These are phyloP conservation scores for Auricularia heimuer DNA, from an alignment of 768 basidiomycete species.

Conservation along the genomic window DNA sequence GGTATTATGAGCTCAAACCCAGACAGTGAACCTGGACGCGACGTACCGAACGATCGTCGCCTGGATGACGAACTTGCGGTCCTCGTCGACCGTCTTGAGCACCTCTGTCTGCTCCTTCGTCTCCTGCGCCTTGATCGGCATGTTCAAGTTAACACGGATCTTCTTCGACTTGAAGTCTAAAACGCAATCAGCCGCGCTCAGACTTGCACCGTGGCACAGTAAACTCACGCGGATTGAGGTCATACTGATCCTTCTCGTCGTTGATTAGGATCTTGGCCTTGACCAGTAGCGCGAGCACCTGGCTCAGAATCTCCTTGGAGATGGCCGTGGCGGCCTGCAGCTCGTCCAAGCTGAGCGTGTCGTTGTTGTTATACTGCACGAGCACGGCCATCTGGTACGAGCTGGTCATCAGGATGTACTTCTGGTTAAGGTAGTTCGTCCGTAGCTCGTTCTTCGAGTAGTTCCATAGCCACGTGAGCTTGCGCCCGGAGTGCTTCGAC, in stretches of 20 bases:
- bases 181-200: not conserved
- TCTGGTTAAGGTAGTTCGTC: conserved; percentile 87
- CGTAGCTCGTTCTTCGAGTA: conserved; percentile 94
- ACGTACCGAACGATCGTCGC: conserved; percentile 77
- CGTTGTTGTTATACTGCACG: conserved; percentile 85
- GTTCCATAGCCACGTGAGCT: conserved; percentile 98
- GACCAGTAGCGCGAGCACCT: conserved; percentile 48
- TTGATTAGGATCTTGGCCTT: conserved; percentile 87
- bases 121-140: conserved; percentile 88
- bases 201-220: not conserved
- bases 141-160: conserved; percentile 41
- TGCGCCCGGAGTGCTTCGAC: conserved; percentile 87
- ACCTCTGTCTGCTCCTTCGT: conserved; percentile 87
- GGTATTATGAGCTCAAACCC: conserved; percentile 13
- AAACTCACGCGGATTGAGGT: conserved; percentile 69
- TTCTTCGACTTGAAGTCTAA: conserved; percentile 24
- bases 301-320: conserved; percentile 63
- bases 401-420: conserved; percentile 93
- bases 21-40: not conserved
- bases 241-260: conserved; percentile 83
- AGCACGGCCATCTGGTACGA: conserved; percentile 94
- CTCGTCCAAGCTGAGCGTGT: conserved; percentile 76
- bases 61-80: conserved; percentile 93
- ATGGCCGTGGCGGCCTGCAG: conserved; percentile 71
- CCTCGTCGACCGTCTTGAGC: conserved; percentile 91